Percentiles rank a stretch among this genome's conserved stretches.
Evolutionary conservation across 345 rosid species (phyloP).

Genomic region (rapeseed (Brassica napus)): DNA sequence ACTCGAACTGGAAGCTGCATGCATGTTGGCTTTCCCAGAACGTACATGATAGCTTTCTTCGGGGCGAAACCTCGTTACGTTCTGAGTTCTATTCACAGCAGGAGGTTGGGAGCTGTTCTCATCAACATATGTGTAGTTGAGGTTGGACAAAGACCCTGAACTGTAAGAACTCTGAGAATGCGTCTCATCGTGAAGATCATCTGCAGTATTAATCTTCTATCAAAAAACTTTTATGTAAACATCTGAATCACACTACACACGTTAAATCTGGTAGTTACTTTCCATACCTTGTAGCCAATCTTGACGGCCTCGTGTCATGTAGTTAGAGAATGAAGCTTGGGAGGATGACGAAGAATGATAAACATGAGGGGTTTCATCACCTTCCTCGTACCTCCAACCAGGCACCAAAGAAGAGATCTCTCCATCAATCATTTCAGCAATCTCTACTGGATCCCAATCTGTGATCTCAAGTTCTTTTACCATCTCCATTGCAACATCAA

Average conservation of each 20-base stretch:
- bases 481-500: conserved; percentile 79
- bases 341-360: conserved; percentile 54
- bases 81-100: conserved; percentile 35
- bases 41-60: conserved; percentile 41
- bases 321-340: conserved; percentile 53
- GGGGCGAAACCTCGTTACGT: conserved; percentile 58
- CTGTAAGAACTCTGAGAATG: conserved; percentile 65
- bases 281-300: conserved; percentile 57
- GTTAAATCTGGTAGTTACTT: neutral
- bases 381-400: conserved; percentile 52
- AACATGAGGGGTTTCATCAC: conserved; percentile 38
- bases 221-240: conserved; percentile 6
- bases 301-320: conserved; percentile 39
- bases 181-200: conserved; percentile 62
- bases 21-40: conserved; percentile 42
- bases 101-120: conserved; percentile 46
- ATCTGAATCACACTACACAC: conserved; percentile 19
- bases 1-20: conserved; percentile 46
- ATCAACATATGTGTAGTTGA: conserved; percentile 52
- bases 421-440: conserved; percentile 69
- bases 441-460: conserved; percentile 72
- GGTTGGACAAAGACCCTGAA: conserved; percentile 60
- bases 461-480: conserved; percentile 71
- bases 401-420: conserved; percentile 63
- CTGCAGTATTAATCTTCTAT: conserved; percentile 48